A percentile compares a stretch with the other conserved stretches of the same genome.
These are phyloP conservation scores for Fusarium torreyae DNA, from an alignment of 2,329 filamentous ascomycete species.

Conservation along the genomic window DNA sequence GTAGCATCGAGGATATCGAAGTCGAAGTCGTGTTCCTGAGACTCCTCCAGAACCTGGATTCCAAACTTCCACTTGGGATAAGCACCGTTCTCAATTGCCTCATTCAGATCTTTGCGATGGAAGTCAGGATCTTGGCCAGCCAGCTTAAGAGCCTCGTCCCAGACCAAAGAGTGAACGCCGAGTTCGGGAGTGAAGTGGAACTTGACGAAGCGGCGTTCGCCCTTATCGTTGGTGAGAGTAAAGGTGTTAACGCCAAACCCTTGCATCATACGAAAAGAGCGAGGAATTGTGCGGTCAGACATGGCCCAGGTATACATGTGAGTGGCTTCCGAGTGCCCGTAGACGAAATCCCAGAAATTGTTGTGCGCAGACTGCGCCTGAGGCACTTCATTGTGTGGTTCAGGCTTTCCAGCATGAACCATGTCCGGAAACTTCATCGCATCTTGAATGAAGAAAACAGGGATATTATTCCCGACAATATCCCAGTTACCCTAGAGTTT, in stretches of 20 bases:
- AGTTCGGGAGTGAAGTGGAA: constrained; percentile 83
- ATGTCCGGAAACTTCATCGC: constrained; percentile 81
- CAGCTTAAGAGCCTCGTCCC: constrained; percentile 85
- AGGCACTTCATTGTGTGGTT: constrained; percentile 79
- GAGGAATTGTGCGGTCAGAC: constrained; percentile 80
- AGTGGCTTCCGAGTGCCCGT: constrained; percentile 75
- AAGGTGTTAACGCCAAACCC: constrained; percentile 89
- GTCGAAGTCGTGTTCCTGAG: constrained; percentile 81
- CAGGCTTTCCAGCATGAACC: constrained; percentile 75
- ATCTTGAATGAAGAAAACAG: constrained; percentile 84
- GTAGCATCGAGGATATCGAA: constrained; percentile 90
- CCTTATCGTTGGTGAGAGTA: constrained; percentile 76
- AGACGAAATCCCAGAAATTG: constrained; percentile 84
- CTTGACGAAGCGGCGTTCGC: constrained; percentile 81
- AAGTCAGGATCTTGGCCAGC: constrained; percentile 84
- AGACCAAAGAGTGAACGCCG: constrained; percentile 82
- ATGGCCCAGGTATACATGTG: constrained; percentile 88
- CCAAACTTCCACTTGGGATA: constrained; percentile 87
- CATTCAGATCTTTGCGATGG: constrained; percentile 82
- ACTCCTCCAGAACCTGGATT: constrained; percentile 83
- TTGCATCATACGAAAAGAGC: constrained; percentile 87
- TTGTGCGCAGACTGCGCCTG: constrained; percentile 81
- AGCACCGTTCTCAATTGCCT: constrained; percentile 79
- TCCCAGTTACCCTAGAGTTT: no score
- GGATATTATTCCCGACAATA: constrained; percentile 78